These are phyloP conservation scores for Ascochyta pisi DNA, from an alignment of 2,329 filamentous ascomycete species.

Conservation along the genomic window DNA sequence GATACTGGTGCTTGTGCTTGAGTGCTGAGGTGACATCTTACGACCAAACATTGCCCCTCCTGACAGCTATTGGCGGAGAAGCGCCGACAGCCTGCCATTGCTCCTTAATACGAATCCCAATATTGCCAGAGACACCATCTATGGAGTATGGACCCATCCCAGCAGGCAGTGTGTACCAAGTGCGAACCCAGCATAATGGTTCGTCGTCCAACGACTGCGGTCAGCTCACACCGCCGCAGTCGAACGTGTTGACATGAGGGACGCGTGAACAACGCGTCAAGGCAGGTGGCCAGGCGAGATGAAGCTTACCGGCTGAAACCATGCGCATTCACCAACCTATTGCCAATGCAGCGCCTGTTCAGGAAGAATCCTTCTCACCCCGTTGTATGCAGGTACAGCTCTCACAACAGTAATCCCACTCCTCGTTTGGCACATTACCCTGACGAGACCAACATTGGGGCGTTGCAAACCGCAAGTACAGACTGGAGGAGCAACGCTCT, in stretches of 20 bases:
- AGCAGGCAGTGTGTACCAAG: not conserved
- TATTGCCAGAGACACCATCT: constrained; percentile 11
- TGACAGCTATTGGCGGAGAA: constrained; percentile 8
- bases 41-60: not conserved
- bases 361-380: not conserved
- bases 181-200: not conserved
- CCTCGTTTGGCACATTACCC: not conserved
- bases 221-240: constrained; percentile 7
- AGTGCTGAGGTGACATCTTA: constrained; percentile 10
- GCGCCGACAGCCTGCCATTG: constrained; percentile 1
- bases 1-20: not conserved
- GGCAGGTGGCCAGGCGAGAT: not conserved
- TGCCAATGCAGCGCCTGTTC: constrained; percentile 11
- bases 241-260: constrained; percentile 1
- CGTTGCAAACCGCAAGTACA: not conserved
- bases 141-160: not conserved
- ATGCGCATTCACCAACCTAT: not conserved
- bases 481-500: not conserved
- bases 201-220: constrained; percentile 1
- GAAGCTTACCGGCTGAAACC: constrained; percentile 8
- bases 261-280: not conserved
- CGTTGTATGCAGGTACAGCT: constrained; percentile 10
- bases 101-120: constrained; percentile 11
- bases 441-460: constrained; percentile 1
- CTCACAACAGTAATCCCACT: not conserved